Conservation (phyloP, 495 filamentous ascomycete genomes). For the Penicillium angulare region DNA sequence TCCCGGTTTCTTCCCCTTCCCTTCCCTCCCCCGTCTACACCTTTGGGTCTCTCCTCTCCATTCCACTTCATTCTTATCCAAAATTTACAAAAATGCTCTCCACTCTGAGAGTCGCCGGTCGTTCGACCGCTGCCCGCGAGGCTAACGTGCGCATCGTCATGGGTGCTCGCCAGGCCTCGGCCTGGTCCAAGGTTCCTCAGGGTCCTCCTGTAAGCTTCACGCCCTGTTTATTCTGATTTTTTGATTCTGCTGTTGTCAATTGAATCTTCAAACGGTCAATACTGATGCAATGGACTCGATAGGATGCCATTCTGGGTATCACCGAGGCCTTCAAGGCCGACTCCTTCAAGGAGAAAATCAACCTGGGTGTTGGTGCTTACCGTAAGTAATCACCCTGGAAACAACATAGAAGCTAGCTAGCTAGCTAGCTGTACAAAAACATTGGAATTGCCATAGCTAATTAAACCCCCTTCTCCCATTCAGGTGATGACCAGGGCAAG, state of each 20-base stretch:
- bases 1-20: slow-evolving; percentile 24
- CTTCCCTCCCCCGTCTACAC: slow-evolving; percentile 17
- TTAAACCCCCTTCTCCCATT: neutral
- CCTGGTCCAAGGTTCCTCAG: slow-evolving; percentile 87
- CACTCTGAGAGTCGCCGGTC: slow-evolving; percentile 54
- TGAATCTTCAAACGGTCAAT: slow-evolving; percentile 15
- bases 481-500: slow-evolving; percentile 91
- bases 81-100: slow-evolving; percentile 49
- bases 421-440: neutral
- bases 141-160: slow-evolving; percentile 46
- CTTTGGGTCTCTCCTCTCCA: slow-evolving; percentile 9
- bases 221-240: neutral
- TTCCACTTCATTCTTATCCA: slow-evolving; percentile 8
- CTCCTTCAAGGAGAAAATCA: slow-evolving; percentile 88
- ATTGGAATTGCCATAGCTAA: too few relatives aligned
- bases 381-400: slow-evolving; percentile 32
- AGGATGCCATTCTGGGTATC: slow-evolving; percentile 89
- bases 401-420: neutral
- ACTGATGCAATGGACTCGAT: slow-evolving; percentile 27
- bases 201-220: slow-evolving; percentile 78
- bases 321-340: slow-evolving; percentile 99
- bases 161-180: slow-evolving; percentile 68
- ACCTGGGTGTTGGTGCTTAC: slow-evolving; percentile 72
- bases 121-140: slow-evolving; percentile 49
- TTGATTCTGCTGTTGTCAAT: neutral